Conservation (phyloP, 2,329 filamentous ascomycete genomes). For the Phyllosticta citrichinensis region DNA sequence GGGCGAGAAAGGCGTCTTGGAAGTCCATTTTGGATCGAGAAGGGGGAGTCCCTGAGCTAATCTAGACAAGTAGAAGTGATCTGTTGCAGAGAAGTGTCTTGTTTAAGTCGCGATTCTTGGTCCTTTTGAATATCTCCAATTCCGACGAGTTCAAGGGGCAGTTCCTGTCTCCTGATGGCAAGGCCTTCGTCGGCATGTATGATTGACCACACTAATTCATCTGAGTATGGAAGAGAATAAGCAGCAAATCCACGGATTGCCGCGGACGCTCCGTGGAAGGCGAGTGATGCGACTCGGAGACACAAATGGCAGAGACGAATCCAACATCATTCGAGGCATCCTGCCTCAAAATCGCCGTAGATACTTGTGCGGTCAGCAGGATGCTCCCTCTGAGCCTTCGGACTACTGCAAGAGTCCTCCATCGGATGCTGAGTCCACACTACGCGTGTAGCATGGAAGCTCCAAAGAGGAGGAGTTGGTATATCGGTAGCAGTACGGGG, state of each 20-base stretch:
- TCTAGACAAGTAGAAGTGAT: not conserved
- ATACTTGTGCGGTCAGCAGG: not conserved
- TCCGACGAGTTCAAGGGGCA: not conserved
- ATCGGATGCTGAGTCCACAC: not conserved
- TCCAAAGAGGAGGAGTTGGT: not conserved
- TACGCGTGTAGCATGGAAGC: not conserved
- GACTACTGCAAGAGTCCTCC: not conserved
- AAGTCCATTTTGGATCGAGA: not conserved
- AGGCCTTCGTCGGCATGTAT: not conserved
- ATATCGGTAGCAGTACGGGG: not conserved
- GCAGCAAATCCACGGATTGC: not conserved
- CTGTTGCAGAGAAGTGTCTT: not conserved
- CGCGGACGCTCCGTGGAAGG: not conserved
- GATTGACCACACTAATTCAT: not conserved
- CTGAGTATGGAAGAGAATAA: not conserved
- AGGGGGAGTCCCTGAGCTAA: not conserved
- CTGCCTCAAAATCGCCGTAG: not conserved
- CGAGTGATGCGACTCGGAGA: not conserved
- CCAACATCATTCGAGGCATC: not conserved
- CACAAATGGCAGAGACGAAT: not conserved
- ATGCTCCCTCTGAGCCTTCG: not conserved
- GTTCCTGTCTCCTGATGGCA: not conserved
- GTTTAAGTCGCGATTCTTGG: not conserved
- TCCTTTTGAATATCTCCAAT: not conserved
- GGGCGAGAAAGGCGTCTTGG: not conserved